Conservation (phyloP, 2,329 filamentous ascomycete species). For the Hymenoscyphus fraxineus region DNA sequence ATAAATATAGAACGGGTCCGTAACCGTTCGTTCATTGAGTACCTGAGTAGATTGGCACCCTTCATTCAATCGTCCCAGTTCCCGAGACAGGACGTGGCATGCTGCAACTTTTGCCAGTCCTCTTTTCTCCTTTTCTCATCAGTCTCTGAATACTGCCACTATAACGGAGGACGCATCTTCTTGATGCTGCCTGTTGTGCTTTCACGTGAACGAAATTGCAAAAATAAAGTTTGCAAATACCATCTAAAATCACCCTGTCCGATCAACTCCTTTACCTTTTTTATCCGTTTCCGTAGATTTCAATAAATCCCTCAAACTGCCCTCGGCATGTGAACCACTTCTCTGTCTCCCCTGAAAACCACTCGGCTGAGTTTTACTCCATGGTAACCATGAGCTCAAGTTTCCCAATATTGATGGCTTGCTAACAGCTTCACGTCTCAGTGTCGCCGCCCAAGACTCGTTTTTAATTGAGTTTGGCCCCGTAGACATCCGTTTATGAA, state of each 20-base stretch:
- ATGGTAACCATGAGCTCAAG: slow-evolving; percentile 34
- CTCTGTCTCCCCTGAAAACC: slow-evolving; percentile 26
- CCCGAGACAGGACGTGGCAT: background rate
- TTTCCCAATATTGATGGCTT: slow-evolving; percentile 27
- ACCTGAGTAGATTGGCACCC: background rate
- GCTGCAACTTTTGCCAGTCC: background rate
- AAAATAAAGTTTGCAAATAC: slow-evolving; percentile 2
- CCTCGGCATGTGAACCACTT: slow-evolving; percentile 49
- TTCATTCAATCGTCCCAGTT: background rate
- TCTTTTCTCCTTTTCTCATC: too few relatives aligned
- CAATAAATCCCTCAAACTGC: slow-evolving; percentile 52
- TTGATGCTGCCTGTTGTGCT: background rate
- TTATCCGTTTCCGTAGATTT: slow-evolving; percentile 36
- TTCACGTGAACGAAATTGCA: background rate
- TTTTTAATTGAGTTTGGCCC: slow-evolving; percentile 27
- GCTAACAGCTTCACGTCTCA: slow-evolving; percentile 19
- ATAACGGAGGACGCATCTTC: background rate
- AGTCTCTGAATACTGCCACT: too few relatives aligned
- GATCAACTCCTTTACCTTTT: slow-evolving; percentile 33
- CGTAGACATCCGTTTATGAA: slow-evolving; percentile 22
- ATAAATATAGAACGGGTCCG: background rate
- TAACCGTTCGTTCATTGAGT: background rate
- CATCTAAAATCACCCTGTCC: slow-evolving; percentile 21
- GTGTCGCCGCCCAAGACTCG: slow-evolving; percentile 29
- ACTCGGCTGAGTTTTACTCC: slow-evolving; percentile 20